Conservation (phyloP, 1,284 basidiomycete genomes). For the Leccinum variabile region DNA sequence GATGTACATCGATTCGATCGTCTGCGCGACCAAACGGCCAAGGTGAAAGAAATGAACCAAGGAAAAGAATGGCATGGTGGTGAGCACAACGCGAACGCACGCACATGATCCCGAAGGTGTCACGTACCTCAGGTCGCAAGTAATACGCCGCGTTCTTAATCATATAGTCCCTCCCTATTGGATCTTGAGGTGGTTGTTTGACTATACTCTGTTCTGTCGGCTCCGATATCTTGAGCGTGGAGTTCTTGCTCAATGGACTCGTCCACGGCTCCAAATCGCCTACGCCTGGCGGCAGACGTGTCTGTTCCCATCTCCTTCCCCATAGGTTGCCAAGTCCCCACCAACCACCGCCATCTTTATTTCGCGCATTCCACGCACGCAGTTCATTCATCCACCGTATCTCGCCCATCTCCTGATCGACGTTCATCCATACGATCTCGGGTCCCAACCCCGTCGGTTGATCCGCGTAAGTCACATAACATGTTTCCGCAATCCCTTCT, state of each 20-base stretch:
- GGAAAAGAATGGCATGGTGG: neutral
- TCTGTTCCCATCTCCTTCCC: slow-evolving; percentile 20
- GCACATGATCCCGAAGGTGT: neutral
- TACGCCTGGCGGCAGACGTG: slow-evolving; percentile 53
- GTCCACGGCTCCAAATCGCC: slow-evolving; percentile 35
- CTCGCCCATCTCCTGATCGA: slow-evolving; percentile 19
- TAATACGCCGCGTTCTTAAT: slow-evolving; percentile 48
- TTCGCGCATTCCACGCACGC: slow-evolving; percentile 46
- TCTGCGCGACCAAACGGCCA: slow-evolving; percentile 38
- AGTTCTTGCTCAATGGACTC: slow-evolving; percentile 3
- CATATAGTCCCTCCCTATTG: slow-evolving; percentile 40
- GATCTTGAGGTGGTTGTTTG: neutral
- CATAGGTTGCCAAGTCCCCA: neutral
- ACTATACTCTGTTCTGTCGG: slow-evolving; percentile 7
- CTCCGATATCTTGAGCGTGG: neutral
- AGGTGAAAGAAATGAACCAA: neutral
- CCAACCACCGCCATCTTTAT: neutral
- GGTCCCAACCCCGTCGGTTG: slow-evolving; percentile 60
- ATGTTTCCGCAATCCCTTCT: slow-evolving; percentile 67
- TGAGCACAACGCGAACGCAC: neutral
- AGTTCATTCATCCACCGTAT: slow-evolving; percentile 54
- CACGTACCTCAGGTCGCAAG: slow-evolving; percentile 62
- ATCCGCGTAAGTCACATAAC: slow-evolving; percentile 65
- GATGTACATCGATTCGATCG: slow-evolving; percentile 67
- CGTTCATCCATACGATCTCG: slow-evolving; percentile 49